phyloP scores from a whole-genome alignment of 2,329 filamentous ascomycete species.

The Clonostachys chloroleuca region DNA sequence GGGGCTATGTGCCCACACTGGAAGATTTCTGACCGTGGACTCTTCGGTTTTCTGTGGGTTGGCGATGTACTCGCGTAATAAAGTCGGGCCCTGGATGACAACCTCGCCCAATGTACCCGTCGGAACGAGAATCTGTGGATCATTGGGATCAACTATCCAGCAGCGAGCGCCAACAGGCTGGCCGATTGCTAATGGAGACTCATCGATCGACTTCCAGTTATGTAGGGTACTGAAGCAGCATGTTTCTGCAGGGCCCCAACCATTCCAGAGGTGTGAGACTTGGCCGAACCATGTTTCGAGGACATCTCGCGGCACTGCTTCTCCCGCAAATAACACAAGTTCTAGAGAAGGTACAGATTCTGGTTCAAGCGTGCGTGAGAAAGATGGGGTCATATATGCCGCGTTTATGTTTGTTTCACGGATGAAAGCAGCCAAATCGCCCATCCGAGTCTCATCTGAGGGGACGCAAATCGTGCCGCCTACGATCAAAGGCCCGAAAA shows the following conservation, averaged over 20 bases:
- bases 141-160: conserved; percentile 3
- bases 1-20: not conserved
- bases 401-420: not conserved
- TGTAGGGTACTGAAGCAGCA: conserved; percentile 1
- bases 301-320: not conserved
- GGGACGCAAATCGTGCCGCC: not conserved
- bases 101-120: conserved; percentile 6
- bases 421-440: not conserved
- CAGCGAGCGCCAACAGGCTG: not conserved
- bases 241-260: not conserved
- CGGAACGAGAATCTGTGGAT: conserved; percentile 4
- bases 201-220: not conserved
- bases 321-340: not conserved
- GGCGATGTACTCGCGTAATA: conserved; percentile 38
- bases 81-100: conserved; percentile 18
- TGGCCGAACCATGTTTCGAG: not conserved
- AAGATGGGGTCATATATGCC: not conserved
- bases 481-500: not conserved
- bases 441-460: not conserved
- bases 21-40: not conserved
- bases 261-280: not conserved
- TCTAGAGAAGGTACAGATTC: not conserved
- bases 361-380: not conserved
- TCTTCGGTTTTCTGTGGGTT: conserved; percentile 6
- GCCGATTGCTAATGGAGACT: not conserved